Evolutionary conservation across 352 stramenopile species (phyloP), one percentile per base, ranked within the genome.

Genomic region (Lagenidium giganteum): DNA sequence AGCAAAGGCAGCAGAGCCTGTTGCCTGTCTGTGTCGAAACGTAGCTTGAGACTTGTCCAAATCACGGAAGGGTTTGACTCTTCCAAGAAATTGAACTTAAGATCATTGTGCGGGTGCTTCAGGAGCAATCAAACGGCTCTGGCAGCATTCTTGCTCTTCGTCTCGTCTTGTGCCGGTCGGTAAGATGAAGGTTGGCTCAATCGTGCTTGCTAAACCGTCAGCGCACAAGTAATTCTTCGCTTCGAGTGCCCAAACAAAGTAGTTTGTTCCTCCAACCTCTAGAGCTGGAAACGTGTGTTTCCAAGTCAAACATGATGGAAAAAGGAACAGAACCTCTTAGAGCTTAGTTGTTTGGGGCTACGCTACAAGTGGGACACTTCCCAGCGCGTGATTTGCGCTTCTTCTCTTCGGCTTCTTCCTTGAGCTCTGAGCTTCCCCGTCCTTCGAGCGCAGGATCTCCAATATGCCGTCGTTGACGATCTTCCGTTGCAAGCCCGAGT

Each of bases 171-270:
- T 11, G 34, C 45, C 45, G 13, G 35, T 45, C 39, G 26, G 27
- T 4, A 52, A 12, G 5, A 45, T 20, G 18, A 52, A 52, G 13
- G 18, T 25, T 16, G 29, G 25, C 8, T 43, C 35, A 32, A 52
- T 17, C 6, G 28, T 52, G 11, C 31, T 18, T 8, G 18, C 21
- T 11, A 45, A 14, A 16, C 35, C 47, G 31, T 54, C 38, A 24
- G 47, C 38, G 24, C 47, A 48, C 18, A 54, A 30, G 47, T 48
- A 33, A 38, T 54, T 48, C 14, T 25, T 43, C n/a, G 14, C 21
- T 27, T 54, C 46, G 17, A 54, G 46, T 8, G 46, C 42, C 46
- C 46, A 54, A n/a, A 47, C 46, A n/a, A 54, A 48, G 39, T 54
- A 48, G 47, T 54, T 54, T 12, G 21, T 17, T 26, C 26, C 30